Base-by-base conservation (phyloP, 176 grass and related monocot genomes). In the Pontederia crassipes region DNA sequence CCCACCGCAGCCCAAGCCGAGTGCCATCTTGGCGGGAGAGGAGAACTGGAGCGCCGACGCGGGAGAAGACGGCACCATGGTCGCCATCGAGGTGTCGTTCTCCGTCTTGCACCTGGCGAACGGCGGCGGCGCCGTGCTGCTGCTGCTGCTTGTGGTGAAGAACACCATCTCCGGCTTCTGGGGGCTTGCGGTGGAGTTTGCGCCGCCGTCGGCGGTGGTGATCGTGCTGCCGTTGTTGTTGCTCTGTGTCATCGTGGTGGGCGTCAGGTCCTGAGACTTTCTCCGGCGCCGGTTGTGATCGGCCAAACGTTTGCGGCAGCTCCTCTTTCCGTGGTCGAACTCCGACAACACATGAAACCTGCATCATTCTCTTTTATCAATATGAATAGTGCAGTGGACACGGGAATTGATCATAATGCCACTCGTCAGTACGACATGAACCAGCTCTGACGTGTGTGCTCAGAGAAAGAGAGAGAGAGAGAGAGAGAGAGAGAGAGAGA, bases 251-350 rank as follows among this genome's bases (percentile, higher is more conserved):
- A 2, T 32, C 12, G 28, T 60, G 1, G 20, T 13, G 5, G 58
- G 8, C 4, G 13, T 8, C 11, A 60, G 58, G 58, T 60, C 58
- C 8, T 60, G 28, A 32, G 58, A 60, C 58, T 60, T 60, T 29
- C 58, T 32, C 28, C 58, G 24, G 0, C 58, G 58, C 4, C 58
- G 58, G 58, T 60, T 60, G 58, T 60, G 58, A 60, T 60, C 58
- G 26, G 58, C 58, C 28, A 60, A 28, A 24, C 58, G 20, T 28
- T 60, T 60, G 26, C 58, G 24, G 58, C 58, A 60, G 58, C 58
- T 60, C 58, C 58, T 11, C 28, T 60, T 60, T 13, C 58, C 58
- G 11, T 60, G 58, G 11, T 60, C 58, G 28, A 60, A 60, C 58
- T 60, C 58, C 27, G 28, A 13, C 1, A 60, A 26, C 8, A 45